Conservation (phyloP, 306 rosid species). For the Trifolium fragiferum region DNA sequence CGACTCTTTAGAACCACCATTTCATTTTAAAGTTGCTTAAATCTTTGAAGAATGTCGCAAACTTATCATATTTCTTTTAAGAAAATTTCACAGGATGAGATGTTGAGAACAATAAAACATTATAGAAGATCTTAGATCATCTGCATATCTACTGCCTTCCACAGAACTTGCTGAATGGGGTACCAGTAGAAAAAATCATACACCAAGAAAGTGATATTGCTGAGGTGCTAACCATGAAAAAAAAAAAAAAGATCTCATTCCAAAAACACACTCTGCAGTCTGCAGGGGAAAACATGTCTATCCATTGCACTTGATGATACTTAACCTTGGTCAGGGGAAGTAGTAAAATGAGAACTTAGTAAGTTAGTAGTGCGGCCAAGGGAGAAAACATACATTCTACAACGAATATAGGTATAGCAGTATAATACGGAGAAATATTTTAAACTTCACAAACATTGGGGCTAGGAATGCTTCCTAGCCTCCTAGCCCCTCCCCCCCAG, state of each 20-base stretch:
- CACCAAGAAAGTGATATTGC: constrained; percentile 14
- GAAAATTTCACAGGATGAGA: not conserved
- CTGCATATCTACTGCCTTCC: not conserved
- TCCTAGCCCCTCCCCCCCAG: not conserved
- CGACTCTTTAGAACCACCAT: constrained; percentile 18
- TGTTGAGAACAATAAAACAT: constrained; percentile 10
- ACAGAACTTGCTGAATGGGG: constrained; percentile 11
- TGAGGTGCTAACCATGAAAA: constrained; percentile 5
- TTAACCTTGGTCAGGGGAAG: not conserved
- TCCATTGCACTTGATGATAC: not conserved
- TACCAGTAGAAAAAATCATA: constrained; percentile 18
- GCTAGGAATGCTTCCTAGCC: not conserved
- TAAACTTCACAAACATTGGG: not conserved
- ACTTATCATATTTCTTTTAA: not conserved
- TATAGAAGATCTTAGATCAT: not conserved
- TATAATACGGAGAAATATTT: constrained; percentile 8
- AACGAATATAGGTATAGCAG: constrained; percentile 8
- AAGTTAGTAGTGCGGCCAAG: not conserved
- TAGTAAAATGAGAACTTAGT: not conserved
- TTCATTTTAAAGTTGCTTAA: constrained; percentile 14
- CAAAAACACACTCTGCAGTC: not conserved
- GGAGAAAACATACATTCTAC: constrained; percentile 32
- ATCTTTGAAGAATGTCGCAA: not conserved
- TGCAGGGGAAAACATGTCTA: not conserved
- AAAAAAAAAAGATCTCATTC: too few species aligned